phyloP scores from a whole-genome alignment of 495 filamentous ascomycete genomes.

The Hypoxylon perforatum region DNA sequence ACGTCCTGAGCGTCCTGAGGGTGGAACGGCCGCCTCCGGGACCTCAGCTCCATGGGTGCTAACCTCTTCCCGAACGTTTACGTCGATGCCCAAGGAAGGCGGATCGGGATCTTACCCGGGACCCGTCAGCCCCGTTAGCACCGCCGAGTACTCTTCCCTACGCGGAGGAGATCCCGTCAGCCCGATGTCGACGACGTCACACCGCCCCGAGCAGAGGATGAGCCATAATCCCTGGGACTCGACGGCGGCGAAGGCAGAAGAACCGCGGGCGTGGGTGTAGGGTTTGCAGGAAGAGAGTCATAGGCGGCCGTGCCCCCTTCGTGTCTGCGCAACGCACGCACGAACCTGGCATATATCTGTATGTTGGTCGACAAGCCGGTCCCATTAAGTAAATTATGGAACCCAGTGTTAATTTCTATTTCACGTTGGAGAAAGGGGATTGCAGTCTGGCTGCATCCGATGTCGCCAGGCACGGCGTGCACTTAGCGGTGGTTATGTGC shows the following conservation, averaged over 20 bases:
- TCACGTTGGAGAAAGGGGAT: neutral
- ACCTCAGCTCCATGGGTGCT: constrained; percentile 4
- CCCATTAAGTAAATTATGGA: constrained; percentile 13
- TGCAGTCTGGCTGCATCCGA: constrained; percentile 12
- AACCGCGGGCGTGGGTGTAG: neutral
- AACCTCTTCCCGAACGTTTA: neutral
- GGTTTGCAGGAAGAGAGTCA: constrained; percentile 4
- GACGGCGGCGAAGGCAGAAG: neutral
- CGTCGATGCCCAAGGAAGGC: neutral
- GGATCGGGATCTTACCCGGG: neutral
- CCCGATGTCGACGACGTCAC: constrained; percentile 1
- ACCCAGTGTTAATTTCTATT: constrained; percentile 5
- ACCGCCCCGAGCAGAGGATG: neutral
- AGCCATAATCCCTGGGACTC: neutral
- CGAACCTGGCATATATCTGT: constrained; percentile 5
- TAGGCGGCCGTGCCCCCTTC: constrained; percentile 3
- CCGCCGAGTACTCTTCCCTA: neutral
- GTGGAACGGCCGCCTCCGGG: no score
- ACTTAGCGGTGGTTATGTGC: neutral
- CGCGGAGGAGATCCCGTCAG: neutral
- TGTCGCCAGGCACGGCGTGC: constrained; percentile 17
- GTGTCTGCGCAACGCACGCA: constrained; percentile 6
- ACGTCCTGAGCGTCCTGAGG: no score
- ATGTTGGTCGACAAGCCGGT: constrained; percentile 10
- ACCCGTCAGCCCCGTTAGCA: neutral